These are phyloP conservation scores for Pterocarpus santalinus DNA, from an alignment of 306 rosid species.

Conservation along the genomic window DNA sequence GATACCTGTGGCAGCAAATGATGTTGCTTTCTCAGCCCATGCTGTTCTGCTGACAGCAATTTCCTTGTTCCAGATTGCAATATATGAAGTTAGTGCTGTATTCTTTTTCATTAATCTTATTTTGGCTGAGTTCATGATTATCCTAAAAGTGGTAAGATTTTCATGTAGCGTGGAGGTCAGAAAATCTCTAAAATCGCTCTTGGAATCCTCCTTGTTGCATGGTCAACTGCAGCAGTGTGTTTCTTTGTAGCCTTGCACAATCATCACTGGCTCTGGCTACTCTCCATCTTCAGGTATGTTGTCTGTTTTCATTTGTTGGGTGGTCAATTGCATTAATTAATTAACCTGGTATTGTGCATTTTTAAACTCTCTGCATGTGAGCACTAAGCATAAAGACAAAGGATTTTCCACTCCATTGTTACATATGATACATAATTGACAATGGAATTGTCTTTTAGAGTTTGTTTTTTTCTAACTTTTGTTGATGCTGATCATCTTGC, in stretches of 20 bases:
- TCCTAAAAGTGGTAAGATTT: conserved; percentile 23
- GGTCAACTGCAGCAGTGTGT: conserved; percentile 75
- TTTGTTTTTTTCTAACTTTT: conserved; percentile 37
- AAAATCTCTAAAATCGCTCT: conserved; percentile 67
- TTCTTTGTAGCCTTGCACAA: conserved; percentile 74
- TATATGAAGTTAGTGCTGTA: conserved; percentile 70
- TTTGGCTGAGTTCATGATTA: conserved; percentile 19
- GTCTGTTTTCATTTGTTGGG: not conserved
- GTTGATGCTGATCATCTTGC: conserved; percentile 53
- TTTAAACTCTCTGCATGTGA: not conserved
- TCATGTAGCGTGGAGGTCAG: conserved; percentile 80
- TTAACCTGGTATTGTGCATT: not conserved
- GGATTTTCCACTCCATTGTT: not conserved
- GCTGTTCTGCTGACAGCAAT: conserved; percentile 85
- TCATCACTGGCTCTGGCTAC: conserved; percentile 93
- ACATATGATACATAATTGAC: no score
- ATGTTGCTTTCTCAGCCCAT: conserved; percentile 88
- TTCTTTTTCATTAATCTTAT: not conserved
- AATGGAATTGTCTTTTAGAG: not conserved
- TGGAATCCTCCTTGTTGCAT: conserved; percentile 67
- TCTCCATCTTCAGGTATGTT: conserved; percentile 74
- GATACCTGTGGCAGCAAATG: conserved; percentile 97
- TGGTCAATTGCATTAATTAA: not conserved
- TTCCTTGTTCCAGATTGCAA: conserved; percentile 73
- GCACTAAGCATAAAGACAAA: not conserved